Evolutionary conservation across 139 green algal species (phyloP).

Genomic region (Chlorella sp.): DNA sequence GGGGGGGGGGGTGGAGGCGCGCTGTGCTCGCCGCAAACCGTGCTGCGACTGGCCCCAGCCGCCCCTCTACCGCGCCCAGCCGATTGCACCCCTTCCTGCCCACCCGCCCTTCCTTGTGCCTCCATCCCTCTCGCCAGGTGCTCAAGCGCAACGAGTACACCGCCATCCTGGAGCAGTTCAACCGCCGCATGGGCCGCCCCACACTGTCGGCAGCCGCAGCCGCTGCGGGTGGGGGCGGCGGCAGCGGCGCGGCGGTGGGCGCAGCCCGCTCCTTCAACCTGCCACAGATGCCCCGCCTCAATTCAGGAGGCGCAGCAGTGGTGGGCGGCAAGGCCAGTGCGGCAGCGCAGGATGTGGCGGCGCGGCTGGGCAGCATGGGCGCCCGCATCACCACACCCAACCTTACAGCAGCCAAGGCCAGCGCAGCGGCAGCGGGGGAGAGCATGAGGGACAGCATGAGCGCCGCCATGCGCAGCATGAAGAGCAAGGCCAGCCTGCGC

Average conservation of each 20-base stretch:
- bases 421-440: constrained; percentile 31
- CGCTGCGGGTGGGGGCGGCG: neutral
- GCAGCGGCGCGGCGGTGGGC: neutral
- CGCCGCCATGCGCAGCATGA: constrained; percentile 43
- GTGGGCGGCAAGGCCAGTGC: constrained; percentile 24
- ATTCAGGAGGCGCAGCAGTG: neutral
- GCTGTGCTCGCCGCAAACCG: too few species aligned
- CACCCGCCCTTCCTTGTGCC: too few species aligned
- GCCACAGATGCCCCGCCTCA: constrained; percentile 4
- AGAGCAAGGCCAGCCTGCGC: constrained; percentile 36
- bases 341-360: constrained; percentile 44
- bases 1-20: too few species aligned
- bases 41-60: too few species aligned
- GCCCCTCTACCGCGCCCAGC: too few species aligned
- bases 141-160: constrained; percentile 32
- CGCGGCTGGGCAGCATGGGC: constrained; percentile 18
- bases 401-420: constrained; percentile 25
- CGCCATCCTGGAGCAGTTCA: constrained; percentile 39
- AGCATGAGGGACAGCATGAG: constrained; percentile 54
- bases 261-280: neutral
- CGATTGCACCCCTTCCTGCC: too few species aligned
- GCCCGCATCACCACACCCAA: neutral
- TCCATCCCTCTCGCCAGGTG: constrained; percentile 9
- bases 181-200: constrained; percentile 29
- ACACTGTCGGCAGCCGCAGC: neutral